Conservation (phyloP, 495 filamentous ascomycete genomes). For the Penicillium fimorum region DNA sequence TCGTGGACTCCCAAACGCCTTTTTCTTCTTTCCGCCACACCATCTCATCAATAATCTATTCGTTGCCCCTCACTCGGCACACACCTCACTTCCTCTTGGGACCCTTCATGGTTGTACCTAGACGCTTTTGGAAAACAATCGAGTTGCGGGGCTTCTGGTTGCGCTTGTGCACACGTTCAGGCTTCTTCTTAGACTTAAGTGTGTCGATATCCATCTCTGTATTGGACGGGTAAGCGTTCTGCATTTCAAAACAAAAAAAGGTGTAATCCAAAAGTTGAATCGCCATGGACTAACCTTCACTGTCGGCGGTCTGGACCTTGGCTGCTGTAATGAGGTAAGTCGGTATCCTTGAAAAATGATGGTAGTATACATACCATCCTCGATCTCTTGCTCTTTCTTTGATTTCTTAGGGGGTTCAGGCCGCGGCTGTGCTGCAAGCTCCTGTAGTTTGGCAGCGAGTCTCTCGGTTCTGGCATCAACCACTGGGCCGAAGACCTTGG, state of each 20-base stretch:
- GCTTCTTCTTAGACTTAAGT: conserved; percentile 26
- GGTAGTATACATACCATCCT: conserved; percentile 29
- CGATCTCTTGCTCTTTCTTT: conserved; percentile 20
- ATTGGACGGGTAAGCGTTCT: conserved; percentile 9
- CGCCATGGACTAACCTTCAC: conserved; percentile 25
- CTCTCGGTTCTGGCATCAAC: conserved; percentile 73
- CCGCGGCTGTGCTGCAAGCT: conserved; percentile 66
- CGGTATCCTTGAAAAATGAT: background rate
- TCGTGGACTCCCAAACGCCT: conserved; percentile 14
- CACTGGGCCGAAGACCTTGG: conserved; percentile 74
- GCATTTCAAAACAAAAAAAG: background rate
- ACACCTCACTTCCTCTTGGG: conserved; percentile 34
- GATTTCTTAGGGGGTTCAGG: conserved; percentile 26
- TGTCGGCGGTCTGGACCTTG: conserved; percentile 14
- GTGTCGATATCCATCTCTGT: conserved; percentile 44
- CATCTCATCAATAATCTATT: conserved; percentile 34
- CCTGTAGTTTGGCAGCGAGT: conserved; percentile 75
- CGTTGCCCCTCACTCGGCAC: background rate
- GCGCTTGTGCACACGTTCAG: conserved; percentile 41
- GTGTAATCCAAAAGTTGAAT: background rate
- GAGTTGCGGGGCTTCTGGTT: conserved; percentile 42
- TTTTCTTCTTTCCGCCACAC: conserved; percentile 7
- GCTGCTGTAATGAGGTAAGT: conserved; percentile 3
- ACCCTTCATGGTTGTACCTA: conserved; percentile 29
- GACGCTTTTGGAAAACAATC: conserved; percentile 41